A percentile compares a stretch with the other conserved stretches of the same genome.
These are phyloP conservation scores for Serendipita vermifera DNA, from an alignment of 768 basidiomycete species.

Conservation along the genomic window DNA sequence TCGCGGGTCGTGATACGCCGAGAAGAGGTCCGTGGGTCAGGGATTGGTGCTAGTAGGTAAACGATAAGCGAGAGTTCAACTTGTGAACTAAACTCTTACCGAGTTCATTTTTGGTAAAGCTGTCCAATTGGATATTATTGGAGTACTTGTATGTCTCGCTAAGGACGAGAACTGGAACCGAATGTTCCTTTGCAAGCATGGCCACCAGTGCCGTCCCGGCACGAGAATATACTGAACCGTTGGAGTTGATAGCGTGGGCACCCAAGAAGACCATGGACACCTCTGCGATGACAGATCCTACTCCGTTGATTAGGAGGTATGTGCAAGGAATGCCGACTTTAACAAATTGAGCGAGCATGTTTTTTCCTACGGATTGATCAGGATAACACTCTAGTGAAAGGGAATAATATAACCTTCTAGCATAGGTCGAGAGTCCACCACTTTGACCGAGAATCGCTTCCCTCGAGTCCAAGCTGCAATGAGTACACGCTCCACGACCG, in stretches of 20 bases:
- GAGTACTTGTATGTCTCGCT: slow-evolving; percentile 99
- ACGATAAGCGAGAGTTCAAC: no score
- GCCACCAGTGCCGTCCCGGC: slow-evolving; percentile 93
- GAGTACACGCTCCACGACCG: slow-evolving; percentile 83
- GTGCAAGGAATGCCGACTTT: slow-evolving; percentile 67
- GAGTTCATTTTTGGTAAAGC: slow-evolving; percentile 91
- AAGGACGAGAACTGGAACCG: slow-evolving; percentile 88
- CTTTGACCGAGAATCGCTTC: slow-evolving; percentile 75
- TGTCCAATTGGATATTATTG: slow-evolving; percentile 83
- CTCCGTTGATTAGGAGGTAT: slow-evolving; percentile 79
- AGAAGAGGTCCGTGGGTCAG: no score
- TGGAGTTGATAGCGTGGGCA: slow-evolving; percentile 87
- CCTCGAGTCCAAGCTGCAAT: slow-evolving; percentile 61
- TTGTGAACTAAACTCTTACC: no score
- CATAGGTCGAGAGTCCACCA: slow-evolving; percentile 90
- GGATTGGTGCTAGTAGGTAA: no score
- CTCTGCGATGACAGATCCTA: slow-evolving; percentile 66
- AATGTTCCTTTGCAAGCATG: slow-evolving; percentile 84
- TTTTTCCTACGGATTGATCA: slow-evolving; percentile 47
- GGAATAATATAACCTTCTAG: slow-evolving; percentile 50
- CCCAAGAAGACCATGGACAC: slow-evolving; percentile 80
- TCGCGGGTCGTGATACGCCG: no score
- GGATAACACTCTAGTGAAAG: neutral
- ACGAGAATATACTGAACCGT: slow-evolving; percentile 86
- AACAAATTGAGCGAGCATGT: slow-evolving; percentile 56